These are phyloP conservation scores for Chernovozyma sophiae-reginae DNA, from an alignment of 1,139 yeast genomes.

Conservation along the genomic window DNA sequence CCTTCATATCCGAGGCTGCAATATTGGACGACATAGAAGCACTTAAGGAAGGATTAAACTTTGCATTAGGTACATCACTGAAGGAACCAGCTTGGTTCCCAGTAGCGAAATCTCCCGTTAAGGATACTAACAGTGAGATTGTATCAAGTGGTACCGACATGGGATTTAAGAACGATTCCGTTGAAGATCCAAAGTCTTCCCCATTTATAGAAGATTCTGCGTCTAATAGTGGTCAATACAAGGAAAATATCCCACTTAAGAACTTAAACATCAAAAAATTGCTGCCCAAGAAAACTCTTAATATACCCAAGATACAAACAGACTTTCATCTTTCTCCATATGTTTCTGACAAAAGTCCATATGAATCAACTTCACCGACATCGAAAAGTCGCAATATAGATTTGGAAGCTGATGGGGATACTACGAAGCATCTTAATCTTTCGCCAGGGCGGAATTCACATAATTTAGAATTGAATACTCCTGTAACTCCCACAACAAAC, in stretches of 20 bases:
- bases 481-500: constrained; percentile 16
- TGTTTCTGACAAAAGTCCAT: constrained; percentile 2
- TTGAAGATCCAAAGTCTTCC: no score
- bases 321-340: constrained; percentile 5
- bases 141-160: background rate
- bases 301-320: background rate
- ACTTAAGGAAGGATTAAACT: constrained; percentile 32
- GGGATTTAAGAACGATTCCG: background rate
- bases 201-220: background rate
- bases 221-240: constrained; percentile 9
- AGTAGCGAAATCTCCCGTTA: constrained; percentile 8
- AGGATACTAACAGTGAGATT: background rate
- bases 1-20: constrained; percentile 23
- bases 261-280: constrained; percentile 4
- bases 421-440: background rate
- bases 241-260: constrained; percentile 21
- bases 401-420: constrained; percentile 7
- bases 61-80: constrained; percentile 32
- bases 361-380: constrained; percentile 2
- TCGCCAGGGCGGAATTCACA: constrained; percentile 6
- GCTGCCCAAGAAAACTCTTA: constrained; percentile 6
- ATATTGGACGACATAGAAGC: constrained; percentile 30
- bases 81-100: constrained; percentile 32
- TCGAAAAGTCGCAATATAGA: constrained; percentile 2
- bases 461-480: constrained; percentile 3